These are phyloP conservation scores for Trichosporon inkin DNA, from an alignment of 1,284 basidiomycete genomes.

Conservation along the genomic window DNA sequence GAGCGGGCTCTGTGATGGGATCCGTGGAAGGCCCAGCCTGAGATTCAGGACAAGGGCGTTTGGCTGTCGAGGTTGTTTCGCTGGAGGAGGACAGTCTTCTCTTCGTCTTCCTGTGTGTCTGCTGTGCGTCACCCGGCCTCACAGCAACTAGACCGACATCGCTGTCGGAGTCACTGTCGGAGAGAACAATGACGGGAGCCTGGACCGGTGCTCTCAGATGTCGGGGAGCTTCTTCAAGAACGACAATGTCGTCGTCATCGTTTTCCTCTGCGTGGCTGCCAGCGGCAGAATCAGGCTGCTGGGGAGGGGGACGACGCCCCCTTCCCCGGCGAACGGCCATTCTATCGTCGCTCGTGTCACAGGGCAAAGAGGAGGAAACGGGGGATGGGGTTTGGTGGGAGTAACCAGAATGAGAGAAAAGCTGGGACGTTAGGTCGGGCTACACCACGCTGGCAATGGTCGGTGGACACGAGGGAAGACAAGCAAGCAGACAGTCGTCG, in stretches of 20 bases:
- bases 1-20: background rate
- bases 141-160: background rate
- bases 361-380: background rate
- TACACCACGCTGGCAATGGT: too few relatives aligned
- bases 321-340: slow-evolving; percentile 2
- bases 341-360: background rate
- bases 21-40: slow-evolving; percentile 7
- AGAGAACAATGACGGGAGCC: slow-evolving; percentile 28
- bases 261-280: background rate
- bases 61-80: background rate
- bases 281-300: background rate
- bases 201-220: slow-evolving; percentile 18
- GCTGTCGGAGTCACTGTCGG: slow-evolving; percentile 21
- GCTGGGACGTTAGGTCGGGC: too few relatives aligned
- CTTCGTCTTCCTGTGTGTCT: background rate
- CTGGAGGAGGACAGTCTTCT: background rate
- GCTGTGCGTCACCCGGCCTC: background rate
- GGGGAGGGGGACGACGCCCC: background rate
- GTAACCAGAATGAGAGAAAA: too few relatives aligned
- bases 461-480: too few relatives aligned
- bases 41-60: background rate
- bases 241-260: slow-evolving; percentile 19
- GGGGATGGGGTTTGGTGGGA: too few relatives aligned
- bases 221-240: slow-evolving; percentile 22
- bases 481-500: too few relatives aligned